phyloP scores from a whole-genome alignment of 1,139 yeast species.

The Geotrichum carabidarum region DNA sequence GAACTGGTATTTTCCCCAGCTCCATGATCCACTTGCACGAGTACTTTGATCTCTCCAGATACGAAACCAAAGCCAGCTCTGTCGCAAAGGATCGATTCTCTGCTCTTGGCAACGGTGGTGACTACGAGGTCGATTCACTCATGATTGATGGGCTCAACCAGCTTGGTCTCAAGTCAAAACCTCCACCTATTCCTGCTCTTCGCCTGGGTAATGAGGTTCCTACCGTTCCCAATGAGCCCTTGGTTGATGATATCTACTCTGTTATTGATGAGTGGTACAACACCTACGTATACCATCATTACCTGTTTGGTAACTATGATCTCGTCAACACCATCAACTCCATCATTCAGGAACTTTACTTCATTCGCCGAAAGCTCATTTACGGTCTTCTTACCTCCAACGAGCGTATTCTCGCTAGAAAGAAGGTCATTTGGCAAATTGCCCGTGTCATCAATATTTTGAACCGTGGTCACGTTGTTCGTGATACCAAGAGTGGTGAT shows the following conservation, averaged over 20 bases:
- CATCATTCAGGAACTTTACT: slow-evolving; percentile 50
- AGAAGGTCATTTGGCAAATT: slow-evolving; percentile 56
- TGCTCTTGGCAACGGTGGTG: slow-evolving; percentile 10
- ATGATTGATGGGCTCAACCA: slow-evolving; percentile 11
- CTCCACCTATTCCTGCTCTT: slow-evolving; percentile 34
- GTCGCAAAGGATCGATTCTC: slow-evolving; percentile 15
- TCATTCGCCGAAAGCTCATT: slow-evolving; percentile 55
- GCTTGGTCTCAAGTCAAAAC: slow-evolving; percentile 22
- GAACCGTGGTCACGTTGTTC: slow-evolving; percentile 64
- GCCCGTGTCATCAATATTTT: slow-evolving; percentile 66
- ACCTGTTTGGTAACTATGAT: slow-evolving; percentile 37
- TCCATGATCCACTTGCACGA: slow-evolving; percentile 30
- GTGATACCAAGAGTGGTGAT: slow-evolving; percentile 64
- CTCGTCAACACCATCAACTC: slow-evolving; percentile 34
- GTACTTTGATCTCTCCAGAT: slow-evolving; percentile 27
- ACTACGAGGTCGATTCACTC: slow-evolving; percentile 16
- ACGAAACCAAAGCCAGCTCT: slow-evolving; percentile 13
- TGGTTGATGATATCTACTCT: slow-evolving; percentile 35
- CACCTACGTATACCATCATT: slow-evolving; percentile 32
- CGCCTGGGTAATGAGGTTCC: slow-evolving; percentile 30
- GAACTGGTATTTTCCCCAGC: slow-evolving; percentile 34
- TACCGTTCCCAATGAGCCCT: slow-evolving; percentile 29
- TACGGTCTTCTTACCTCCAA: slow-evolving; percentile 54
- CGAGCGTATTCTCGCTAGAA: slow-evolving; percentile 54
- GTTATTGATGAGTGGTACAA: slow-evolving; percentile 36